Evolutionary conservation across 2,329 filamentous ascomycete species (phyloP).

Genomic region (Lachnellula occidentalis): DNA sequence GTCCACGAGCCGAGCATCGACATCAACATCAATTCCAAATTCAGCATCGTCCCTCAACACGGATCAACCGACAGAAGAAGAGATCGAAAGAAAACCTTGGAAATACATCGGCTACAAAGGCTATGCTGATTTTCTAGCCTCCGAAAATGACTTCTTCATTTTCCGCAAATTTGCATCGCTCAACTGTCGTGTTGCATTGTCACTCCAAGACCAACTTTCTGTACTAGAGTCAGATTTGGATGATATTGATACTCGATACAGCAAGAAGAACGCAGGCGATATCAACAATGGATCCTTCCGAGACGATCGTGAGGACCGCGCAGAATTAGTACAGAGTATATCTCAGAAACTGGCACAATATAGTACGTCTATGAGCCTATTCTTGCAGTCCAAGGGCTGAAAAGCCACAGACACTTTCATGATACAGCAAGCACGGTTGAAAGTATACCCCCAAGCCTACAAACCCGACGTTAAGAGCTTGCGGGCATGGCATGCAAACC

Average conservation of each 20-base stretch:
- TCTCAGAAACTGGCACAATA: slow-evolving; percentile 19
- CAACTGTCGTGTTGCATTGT: slow-evolving; percentile 29
- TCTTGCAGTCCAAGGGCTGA: neutral
- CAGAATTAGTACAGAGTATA: slow-evolving; percentile 14
- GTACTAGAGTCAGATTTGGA: slow-evolving; percentile 29
- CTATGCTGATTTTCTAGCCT: slow-evolving; percentile 28
- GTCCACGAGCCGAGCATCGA: neutral
- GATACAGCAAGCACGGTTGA: slow-evolving; percentile 21
- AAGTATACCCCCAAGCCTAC: slow-evolving; percentile 14
- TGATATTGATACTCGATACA: slow-evolving; percentile 24
- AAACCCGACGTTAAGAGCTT: slow-evolving; percentile 20
- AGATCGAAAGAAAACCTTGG: slow-evolving; percentile 26
- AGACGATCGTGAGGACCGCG: slow-evolving; percentile 22
- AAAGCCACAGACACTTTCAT: slow-evolving; percentile 23
- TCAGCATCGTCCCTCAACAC: neutral
- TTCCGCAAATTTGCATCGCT: slow-evolving; percentile 32
- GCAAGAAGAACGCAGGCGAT: slow-evolving; percentile 13
- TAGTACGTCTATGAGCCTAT: slow-evolving; percentile 16
- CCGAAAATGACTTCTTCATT: slow-evolving; percentile 31
- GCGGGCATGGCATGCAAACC: slow-evolving; percentile 14
- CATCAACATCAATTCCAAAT: neutral
- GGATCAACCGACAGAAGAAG: slow-evolving; percentile 1
- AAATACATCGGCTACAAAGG: slow-evolving; percentile 30
- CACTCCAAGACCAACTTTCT: slow-evolving; percentile 32
- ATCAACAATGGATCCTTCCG: slow-evolving; percentile 29